Evolutionary conservation across 805 yeast genomes (phyloP).

Genomic region (Ogataea salicorniae): DNA sequence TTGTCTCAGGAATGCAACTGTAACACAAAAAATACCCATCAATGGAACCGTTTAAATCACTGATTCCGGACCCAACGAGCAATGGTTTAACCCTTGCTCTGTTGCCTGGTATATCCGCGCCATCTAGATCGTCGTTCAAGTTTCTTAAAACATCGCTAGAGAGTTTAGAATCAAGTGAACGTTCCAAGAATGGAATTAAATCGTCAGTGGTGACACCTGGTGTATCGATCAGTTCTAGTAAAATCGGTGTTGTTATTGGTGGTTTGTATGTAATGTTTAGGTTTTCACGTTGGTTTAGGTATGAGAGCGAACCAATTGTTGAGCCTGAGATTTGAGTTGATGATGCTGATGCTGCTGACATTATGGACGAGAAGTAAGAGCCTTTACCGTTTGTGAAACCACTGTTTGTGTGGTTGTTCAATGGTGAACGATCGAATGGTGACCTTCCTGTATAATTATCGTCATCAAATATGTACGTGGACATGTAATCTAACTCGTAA

Average conservation of each 20-base stretch:
- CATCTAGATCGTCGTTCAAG: conserved; percentile 43
- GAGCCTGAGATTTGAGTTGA: conserved; percentile 4
- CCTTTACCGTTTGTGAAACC: background rate
- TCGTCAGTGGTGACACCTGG: conserved; percentile 64
- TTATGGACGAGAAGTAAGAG: conserved; percentile 9
- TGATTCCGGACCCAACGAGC: conserved; percentile 72
- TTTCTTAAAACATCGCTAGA: conserved; percentile 56
- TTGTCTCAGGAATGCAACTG: conserved; percentile 57
- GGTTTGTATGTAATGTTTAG: conserved; percentile 31
- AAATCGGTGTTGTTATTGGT: conserved; percentile 54
- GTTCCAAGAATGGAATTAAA: conserved; percentile 72
- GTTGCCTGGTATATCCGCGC: conserved; percentile 5
- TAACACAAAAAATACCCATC: conserved; percentile 70
- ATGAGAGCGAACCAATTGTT: background rate
- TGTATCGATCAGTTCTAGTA: conserved; percentile 68
- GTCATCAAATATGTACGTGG: conserved; percentile 17
- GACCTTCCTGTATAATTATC: conserved; percentile 8
- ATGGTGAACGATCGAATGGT: conserved; percentile 8
- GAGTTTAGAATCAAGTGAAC: conserved; percentile 57
- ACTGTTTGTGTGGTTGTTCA: background rate
- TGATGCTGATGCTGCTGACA: conserved; percentile 10
- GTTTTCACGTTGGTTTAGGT: background rate
- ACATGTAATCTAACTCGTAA: conserved; percentile 26
- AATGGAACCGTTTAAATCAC: conserved; percentile 69
- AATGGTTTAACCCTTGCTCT: conserved; percentile 51